These are phyloP conservation scores for Elaphomyces granulatus DNA, from an alignment of 495 filamentous ascomycete species.

Conservation along the genomic window DNA sequence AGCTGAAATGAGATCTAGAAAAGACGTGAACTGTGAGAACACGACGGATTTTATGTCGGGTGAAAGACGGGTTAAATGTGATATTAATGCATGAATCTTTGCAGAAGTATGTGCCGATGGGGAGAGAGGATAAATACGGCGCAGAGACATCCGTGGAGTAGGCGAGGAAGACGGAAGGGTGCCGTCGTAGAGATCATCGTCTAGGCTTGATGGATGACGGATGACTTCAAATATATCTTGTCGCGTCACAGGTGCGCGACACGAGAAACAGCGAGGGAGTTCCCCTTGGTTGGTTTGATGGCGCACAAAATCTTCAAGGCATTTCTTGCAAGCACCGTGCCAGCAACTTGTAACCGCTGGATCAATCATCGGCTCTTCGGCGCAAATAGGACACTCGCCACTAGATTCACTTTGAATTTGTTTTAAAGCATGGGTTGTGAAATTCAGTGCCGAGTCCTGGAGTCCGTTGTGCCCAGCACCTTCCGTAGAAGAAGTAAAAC, in stretches of 20 bases:
- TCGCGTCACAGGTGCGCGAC: conserved; percentile 65
- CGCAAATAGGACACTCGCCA: conserved; percentile 87
- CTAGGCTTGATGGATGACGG: conserved; percentile 26
- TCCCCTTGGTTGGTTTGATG: conserved; percentile 67
- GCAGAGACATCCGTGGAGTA: conserved; percentile 57
- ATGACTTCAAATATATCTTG: conserved; percentile 88
- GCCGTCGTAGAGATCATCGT: conserved; percentile 18
- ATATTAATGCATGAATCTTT: conserved; percentile 70
- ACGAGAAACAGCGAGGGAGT: conserved; percentile 72
- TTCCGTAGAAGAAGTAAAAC: conserved; percentile 58
- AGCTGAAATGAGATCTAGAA: conserved; percentile 77
- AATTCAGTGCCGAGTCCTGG: conserved; percentile 33
- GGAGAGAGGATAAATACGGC: conserved; percentile 61
- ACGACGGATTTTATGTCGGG: conserved; percentile 76
- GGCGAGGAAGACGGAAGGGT: conserved; percentile 22
- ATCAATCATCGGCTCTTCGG: conserved; percentile 86
- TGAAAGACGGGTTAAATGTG: conserved; percentile 53
- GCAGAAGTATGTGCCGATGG: conserved; percentile 47
- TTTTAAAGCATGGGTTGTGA: conserved; percentile 70
- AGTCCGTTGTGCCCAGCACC: conserved; percentile 33
- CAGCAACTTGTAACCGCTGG: conserved; percentile 91
- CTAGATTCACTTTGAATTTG: conserved; percentile 82
- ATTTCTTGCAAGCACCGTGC: conserved; percentile 92
- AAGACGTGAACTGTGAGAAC: conserved; percentile 95
- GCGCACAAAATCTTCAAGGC: conserved; percentile 70